Base-by-base conservation (phyloP, 352 stramenopile species). In the Blastocystis sp. region DNA sequence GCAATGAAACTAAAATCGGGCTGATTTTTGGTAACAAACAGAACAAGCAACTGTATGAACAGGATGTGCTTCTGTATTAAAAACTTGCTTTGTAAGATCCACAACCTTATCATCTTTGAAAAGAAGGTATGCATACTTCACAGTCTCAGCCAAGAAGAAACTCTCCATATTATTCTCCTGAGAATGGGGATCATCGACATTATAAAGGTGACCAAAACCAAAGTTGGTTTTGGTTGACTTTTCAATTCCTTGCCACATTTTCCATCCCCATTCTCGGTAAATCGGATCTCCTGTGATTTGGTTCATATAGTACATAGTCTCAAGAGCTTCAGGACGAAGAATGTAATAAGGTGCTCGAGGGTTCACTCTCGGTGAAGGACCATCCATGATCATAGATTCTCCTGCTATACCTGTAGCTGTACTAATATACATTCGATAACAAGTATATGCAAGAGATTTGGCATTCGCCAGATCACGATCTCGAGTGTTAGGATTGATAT, bases 21-120 rank as follows among this genome's bases (percentile, higher is more conserved):
- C n/a, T n/a, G n/a, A n/a, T n/a, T n/a, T n/a, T n/a, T n/a, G n/a
- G n/a, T 16, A n/a, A 58, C 19, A 58, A 58, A 46, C 46, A 56
- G 49, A 39, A 35, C 37, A 98, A 81, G 49, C n/a, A n/a, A n/a
- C n/a, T n/a, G n/a, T n/a, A n/a, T n/a, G n/a, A n/a, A 78, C 12
- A n/a, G 95, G 95, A 88, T 98, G 95, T n/a, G 94, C 95, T 89
- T 98, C 95, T 0, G 95, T 98, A 90, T 98, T 98, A 90, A 98
- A 96, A 0, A 98, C 94, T 83, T 95, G 95, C 88, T 97, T 92
- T 88, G 97, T 93, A 9, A 98, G 89, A 5, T 96, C 90, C 74
- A 96, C 89, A 16, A 94, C 59, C 54, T 91, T 88, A 71, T 92
- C 91, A 56, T 94, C 91, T 24, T 90, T 92, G 86, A 95, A 95